These are phyloP conservation scores for Boletellus sp. DNA, from an alignment of 768 basidiomycete genomes.

Conservation along the genomic window DNA sequence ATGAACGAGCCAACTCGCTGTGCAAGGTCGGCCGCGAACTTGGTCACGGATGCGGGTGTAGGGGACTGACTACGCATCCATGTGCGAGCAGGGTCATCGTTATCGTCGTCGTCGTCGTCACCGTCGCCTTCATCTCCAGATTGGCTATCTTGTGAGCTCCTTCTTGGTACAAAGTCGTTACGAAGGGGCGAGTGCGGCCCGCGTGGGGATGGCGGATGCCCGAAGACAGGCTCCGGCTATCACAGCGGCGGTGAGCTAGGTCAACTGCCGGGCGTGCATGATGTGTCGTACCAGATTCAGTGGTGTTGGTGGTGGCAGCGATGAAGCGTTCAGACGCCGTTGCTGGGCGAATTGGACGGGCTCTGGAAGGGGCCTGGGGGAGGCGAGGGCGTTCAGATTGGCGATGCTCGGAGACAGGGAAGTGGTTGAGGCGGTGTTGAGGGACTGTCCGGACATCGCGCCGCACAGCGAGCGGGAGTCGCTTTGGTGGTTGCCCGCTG, in stretches of 20 bases:
- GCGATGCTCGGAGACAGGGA: conserved; percentile 33
- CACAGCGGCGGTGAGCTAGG: conserved; percentile 10
- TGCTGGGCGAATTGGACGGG: conserved; percentile 23
- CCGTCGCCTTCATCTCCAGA: conserved; percentile 40
- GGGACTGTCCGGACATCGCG: conserved; percentile 27
- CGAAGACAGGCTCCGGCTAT: conserved; percentile 46
- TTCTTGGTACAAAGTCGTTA: conserved; percentile 49
- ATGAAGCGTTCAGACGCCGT: conserved; percentile 36
- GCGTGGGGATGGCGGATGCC: conserved; percentile 32
- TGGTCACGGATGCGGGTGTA: conserved; percentile 66
- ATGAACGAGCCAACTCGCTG: conserved; percentile 71
- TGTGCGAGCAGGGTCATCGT: conserved; percentile 10
- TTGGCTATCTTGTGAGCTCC: conserved; percentile 51
- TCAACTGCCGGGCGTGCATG: background rate
- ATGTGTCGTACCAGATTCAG: conserved; percentile 36
- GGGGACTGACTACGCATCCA: conserved; percentile 44
- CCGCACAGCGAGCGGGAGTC: conserved; percentile 16
- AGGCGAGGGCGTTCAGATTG: conserved; percentile 30
- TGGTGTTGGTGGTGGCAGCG: conserved; percentile 38
- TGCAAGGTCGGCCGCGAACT: conserved; percentile 70
- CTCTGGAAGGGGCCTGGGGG: conserved; percentile 23
- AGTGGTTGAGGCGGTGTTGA: conserved; percentile 33
- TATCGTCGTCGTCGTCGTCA: conserved; percentile 36
- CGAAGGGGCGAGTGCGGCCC: conserved; percentile 73
- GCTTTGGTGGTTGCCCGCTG: conserved; percentile 25